Evolutionary conservation across 2,329 filamentous ascomycete species (phyloP).

Genomic region (Xylaria sp.): DNA sequence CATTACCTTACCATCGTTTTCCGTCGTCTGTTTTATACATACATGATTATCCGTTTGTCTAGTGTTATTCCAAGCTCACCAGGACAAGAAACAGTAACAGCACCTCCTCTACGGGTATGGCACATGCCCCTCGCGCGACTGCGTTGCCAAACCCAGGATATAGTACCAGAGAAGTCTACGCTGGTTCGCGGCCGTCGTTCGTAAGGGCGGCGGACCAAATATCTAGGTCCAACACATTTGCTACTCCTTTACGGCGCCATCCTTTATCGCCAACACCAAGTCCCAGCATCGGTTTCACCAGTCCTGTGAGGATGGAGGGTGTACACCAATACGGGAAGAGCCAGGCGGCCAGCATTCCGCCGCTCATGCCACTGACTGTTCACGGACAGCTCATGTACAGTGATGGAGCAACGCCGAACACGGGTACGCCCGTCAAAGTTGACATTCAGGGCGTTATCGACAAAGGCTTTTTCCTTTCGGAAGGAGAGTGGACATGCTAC

Average conservation of each 20-base stretch:
- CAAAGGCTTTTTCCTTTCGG: conserved; percentile 79
- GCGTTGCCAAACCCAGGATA: conserved; percentile 48
- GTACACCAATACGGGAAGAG: conserved; percentile 37
- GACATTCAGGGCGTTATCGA: conserved; percentile 77
- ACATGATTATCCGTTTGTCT: not conserved
- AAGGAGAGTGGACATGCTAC: conserved; percentile 88
- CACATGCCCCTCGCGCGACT: conserved; percentile 51
- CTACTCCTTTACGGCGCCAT: conserved; percentile 43
- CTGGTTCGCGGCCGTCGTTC: conserved; percentile 46
- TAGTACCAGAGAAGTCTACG: conserved; percentile 50
- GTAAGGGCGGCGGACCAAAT: conserved; percentile 44
- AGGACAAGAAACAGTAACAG: conserved; percentile 41
- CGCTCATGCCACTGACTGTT: conserved; percentile 45
- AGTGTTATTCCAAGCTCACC: conserved; percentile 32
- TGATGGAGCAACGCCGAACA: conserved; percentile 36
- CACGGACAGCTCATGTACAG: conserved; percentile 58
- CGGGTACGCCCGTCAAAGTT: conserved; percentile 52
- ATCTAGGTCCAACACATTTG: conserved; percentile 48
- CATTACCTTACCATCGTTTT: conserved; percentile 6
- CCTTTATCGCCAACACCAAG: conserved; percentile 50
- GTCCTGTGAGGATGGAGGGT: conserved; percentile 47
- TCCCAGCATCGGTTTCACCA: conserved; percentile 42
- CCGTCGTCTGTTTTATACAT: conserved; percentile 4
- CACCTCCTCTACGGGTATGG: conserved; percentile 50
- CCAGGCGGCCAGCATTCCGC: conserved; percentile 44